Percentiles rank a stretch among this genome's conserved stretches.
These are phyloP conservation scores for Candida corydali DNA, from an alignment of 805 yeast genomes.

Conservation along the genomic window DNA sequence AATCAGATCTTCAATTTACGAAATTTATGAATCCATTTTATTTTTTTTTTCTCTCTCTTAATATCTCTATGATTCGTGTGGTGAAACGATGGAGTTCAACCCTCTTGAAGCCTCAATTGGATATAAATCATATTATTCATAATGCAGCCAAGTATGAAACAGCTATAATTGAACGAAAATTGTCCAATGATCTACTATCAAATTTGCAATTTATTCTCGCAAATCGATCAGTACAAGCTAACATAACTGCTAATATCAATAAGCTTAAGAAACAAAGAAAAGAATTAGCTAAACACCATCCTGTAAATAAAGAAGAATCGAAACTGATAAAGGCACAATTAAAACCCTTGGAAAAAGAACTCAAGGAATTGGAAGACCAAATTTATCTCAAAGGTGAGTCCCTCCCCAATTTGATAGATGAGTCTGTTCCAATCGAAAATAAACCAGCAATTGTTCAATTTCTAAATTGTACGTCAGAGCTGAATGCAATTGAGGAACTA, in stretches of 20 bases:
- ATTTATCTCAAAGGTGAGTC: constrained; percentile 40
- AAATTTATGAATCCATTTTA: too few species aligned
- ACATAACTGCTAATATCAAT: constrained; percentile 20
- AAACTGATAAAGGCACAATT: constrained; percentile 21
- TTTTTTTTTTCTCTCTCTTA: not conserved
- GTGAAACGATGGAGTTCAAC: constrained; percentile 8
- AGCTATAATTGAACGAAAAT: constrained; percentile 26
- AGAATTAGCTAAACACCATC: constrained; percentile 17
- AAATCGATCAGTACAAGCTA: constrained; percentile 21
- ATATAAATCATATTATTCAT: constrained; percentile 19
- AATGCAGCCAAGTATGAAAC: constrained; percentile 18
- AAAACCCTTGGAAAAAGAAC: constrained; percentile 22
- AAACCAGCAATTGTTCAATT: constrained; percentile 42
- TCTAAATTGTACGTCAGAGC: constrained; percentile 44
- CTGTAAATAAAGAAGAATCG: constrained; percentile 14
- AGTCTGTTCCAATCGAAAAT: constrained; percentile 33
- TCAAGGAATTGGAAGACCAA: constrained; percentile 26
- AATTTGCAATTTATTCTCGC: constrained; percentile 22
- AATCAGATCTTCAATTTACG: too few species aligned
- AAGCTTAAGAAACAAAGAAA: constrained; percentile 24
- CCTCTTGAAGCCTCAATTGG: constrained; percentile 20
- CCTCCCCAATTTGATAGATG: constrained; percentile 62
- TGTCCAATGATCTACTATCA: constrained; percentile 13
- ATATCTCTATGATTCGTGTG: not conserved
- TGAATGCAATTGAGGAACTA: constrained; percentile 2